Evolutionary conservation across 2,329 filamentous ascomycete genomes (phyloP).

Genomic region (Chaetomiaceae sp.): DNA sequence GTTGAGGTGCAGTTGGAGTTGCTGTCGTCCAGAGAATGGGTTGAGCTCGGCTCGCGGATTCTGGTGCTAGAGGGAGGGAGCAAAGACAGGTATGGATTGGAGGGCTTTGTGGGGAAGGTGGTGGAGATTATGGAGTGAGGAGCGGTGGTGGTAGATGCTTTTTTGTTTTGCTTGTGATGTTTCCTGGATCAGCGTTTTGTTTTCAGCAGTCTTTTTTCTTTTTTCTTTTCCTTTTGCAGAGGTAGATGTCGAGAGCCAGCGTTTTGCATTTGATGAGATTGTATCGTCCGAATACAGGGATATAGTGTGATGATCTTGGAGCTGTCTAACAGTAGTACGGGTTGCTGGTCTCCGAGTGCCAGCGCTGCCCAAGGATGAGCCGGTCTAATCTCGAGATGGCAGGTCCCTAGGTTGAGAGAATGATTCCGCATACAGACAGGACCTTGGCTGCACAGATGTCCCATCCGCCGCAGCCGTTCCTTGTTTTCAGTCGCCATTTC

Average conservation of each 20-base stretch:
- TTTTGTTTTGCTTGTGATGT: constrained; percentile 3
- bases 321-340: no score
- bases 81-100: constrained; percentile 61
- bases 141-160: not conserved
- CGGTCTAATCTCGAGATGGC: not conserved
- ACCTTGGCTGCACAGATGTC: not conserved
- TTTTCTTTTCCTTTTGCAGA: constrained; percentile 13
- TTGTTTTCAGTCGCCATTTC: no score
- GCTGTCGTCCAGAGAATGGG: constrained; percentile 65
- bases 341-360: no score
- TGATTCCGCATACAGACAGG: no score
- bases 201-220: not conserved
- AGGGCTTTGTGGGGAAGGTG: constrained; percentile 68
- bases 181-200: no score
- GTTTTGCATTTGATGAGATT: not conserved
- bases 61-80: constrained; percentile 68
- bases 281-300: not conserved
- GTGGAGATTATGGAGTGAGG: constrained; percentile 56
- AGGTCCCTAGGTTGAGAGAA: not conserved
- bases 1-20: constrained; percentile 64
- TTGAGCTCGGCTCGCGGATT: constrained; percentile 66
- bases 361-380: not conserved
- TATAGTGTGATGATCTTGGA: no score
- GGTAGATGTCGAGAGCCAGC: no score
- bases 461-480: not conserved